Evolutionary conservation across 2,329 filamentous ascomycete genomes (phyloP).

Genomic region (Aspergillus ibericus): DNA sequence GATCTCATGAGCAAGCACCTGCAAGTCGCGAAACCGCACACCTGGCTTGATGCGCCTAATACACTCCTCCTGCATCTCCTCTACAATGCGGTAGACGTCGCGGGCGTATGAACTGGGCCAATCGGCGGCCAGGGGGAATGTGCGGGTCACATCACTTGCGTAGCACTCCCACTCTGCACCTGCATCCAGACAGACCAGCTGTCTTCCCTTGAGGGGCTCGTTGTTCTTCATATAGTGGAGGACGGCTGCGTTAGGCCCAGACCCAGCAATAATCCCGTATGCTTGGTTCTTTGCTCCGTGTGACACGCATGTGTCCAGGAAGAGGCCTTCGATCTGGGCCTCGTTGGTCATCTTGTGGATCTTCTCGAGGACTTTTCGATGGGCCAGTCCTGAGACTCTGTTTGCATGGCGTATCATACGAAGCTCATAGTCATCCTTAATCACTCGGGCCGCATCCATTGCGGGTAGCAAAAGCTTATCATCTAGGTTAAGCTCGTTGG

Average conservation of each 20-base stretch:
- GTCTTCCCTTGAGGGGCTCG: conserved; percentile 66
- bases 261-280: conserved; percentile 83
- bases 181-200: conserved; percentile 80
- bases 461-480: conserved; percentile 44
- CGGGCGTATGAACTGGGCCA: conserved; percentile 63
- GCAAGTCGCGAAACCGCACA: conserved; percentile 77
- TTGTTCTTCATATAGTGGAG: conserved; percentile 86
- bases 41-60: conserved; percentile 72
- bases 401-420: conserved; percentile 73
- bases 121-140: conserved; percentile 75
- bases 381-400: conserved; percentile 65
- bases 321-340: conserved; percentile 77
- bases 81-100: conserved; percentile 78
- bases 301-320: conserved; percentile 73
- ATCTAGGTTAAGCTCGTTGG: conserved; percentile 27
- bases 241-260: conserved; percentile 76
- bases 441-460: conserved; percentile 66
- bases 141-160: conserved; percentile 74
- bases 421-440: conserved; percentile 75
- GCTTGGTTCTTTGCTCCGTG: conserved; percentile 78
- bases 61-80: conserved; percentile 80
- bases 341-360: conserved; percentile 71
- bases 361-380: conserved; percentile 61
- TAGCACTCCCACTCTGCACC: conserved; percentile 76
- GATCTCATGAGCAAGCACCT: conserved; percentile 75